Percentiles rank a stretch among this genome's conserved stretches.
These are phyloP conservation scores for Blastobotrys parvus DNA, from an alignment of 805 yeast genomes.

Conservation along the genomic window DNA sequence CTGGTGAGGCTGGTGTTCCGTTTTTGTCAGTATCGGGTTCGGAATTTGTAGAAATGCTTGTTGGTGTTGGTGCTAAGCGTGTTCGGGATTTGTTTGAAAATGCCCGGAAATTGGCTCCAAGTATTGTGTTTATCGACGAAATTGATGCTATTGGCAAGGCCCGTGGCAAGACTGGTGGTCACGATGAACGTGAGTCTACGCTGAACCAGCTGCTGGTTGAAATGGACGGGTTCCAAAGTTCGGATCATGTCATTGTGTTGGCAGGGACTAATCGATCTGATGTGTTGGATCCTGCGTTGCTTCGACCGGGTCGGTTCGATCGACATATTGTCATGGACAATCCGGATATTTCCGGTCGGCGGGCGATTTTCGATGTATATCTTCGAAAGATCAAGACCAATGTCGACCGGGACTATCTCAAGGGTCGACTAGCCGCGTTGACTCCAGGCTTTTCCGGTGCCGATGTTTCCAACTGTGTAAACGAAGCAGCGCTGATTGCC, in stretches of 20 bases:
- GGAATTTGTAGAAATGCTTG: constrained; percentile 97
- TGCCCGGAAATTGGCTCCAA: constrained; percentile 90
- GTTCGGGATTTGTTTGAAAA: constrained; percentile 91
- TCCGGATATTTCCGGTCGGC: constrained; percentile 93
- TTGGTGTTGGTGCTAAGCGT: constrained; percentile 97
- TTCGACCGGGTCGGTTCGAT: constrained; percentile 97
- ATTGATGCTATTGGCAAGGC: constrained; percentile 99
- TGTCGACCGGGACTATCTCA: constrained; percentile 45
- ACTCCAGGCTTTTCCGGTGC: constrained; percentile 99
- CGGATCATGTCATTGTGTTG: constrained; percentile 90
- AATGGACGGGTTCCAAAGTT: constrained; percentile 92
- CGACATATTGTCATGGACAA: constrained; percentile 85
- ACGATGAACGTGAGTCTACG: constrained; percentile 96
- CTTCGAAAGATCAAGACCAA: constrained; percentile 60
- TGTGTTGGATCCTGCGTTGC: constrained; percentile 81
- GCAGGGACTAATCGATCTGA: constrained; percentile 98
- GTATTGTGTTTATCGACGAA: constrained; percentile 95
- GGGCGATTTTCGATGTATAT: constrained; percentile 85
- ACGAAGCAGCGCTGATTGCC: constrained; percentile 95
- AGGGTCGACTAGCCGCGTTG: constrained; percentile 86
- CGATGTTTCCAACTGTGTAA: constrained; percentile 93
- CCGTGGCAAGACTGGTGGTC: constrained; percentile 65
- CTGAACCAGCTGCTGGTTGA: constrained; percentile 92
- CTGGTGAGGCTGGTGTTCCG: constrained; percentile 99
- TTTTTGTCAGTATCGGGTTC: constrained; percentile 94